Evolutionary conservation across 305 asterid species (phyloP), one percentile per base, ranked within the genome.

Genomic region (Salvia sclarea): DNA sequence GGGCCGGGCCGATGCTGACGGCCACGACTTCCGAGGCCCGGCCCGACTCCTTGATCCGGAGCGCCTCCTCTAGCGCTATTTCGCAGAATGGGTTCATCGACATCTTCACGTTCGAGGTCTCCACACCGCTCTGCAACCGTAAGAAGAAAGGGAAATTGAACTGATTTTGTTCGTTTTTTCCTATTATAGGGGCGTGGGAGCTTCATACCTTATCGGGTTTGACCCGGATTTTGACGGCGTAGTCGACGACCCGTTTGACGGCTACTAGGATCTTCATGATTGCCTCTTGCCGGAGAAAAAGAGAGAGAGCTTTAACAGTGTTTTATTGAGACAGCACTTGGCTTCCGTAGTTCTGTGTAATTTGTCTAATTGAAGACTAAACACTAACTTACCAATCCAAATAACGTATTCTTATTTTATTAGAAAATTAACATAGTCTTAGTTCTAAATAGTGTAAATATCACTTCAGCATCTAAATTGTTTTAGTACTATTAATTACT

Each of bases 41-140:
- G 43, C 98, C 98, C 70, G 90, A 77, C 69, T 90, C 93, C 79
- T 81, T 92, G 2, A 90, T 86, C 66, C 95, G 77, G 16, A 92
- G 78, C 17, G 98, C 97, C 81, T 92, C 98, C 73, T 92, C 98
- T 52, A 92, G 68, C 0, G 95, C 98, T 54, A 92, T 92, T 75
- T 92, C 98, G 82, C 97, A 90, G 64, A 90, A 92, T 20, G 98
- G 98, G 78, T 92, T 90, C 98, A 90, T 90, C 68, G 96, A 86
- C 98, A 92, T 92, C 90, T 92, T 92, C 75, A 92, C 98, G n/a
- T 86, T 92, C 31, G 82, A 72, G 40, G 90, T 90, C 78, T 92
- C 98, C 64, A 92, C 91, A 6, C 97, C 98, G 65, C 86, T 90
- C 97, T 92, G 80, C 48, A 37, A 60, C 55, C 31, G 75, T n/a